Evolutionary conservation across 2,329 filamentous ascomycete genomes (phyloP).

Genomic region (Pestalotiopsis sp.): DNA sequence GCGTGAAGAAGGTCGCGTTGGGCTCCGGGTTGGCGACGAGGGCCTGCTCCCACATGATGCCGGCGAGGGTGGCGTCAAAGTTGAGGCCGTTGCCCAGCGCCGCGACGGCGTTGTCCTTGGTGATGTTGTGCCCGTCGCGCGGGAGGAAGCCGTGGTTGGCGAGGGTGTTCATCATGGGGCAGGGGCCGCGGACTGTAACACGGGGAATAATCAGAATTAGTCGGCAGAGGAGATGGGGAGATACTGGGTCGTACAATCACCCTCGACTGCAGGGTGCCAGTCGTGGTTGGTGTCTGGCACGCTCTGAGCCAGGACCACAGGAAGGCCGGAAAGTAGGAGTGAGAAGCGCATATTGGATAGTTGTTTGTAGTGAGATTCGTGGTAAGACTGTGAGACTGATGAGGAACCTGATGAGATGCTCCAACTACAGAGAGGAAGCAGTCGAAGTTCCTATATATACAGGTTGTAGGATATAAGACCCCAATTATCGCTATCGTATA

Average conservation of each 20-base stretch:
- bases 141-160: slow-evolving; percentile 50
- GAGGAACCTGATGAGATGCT: neutral
- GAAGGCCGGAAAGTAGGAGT: neutral
- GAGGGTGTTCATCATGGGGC: slow-evolving; percentile 51
- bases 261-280: neutral
- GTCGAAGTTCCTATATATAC: no score
- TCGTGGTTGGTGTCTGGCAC: neutral
- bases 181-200: slow-evolving; percentile 39
- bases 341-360: neutral
- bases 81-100: slow-evolving; percentile 42
- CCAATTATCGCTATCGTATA: no score
- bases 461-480: neutral
- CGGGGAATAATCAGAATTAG: neutral
- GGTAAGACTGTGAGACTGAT: neutral
- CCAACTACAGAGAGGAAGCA: no score
- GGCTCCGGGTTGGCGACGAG: slow-evolving; percentile 40
- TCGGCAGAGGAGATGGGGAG: neutral
- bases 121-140: slow-evolving; percentile 43
- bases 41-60: slow-evolving; percentile 44
- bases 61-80: slow-evolving; percentile 40
- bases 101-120: slow-evolving; percentile 35
- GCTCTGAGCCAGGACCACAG: neutral
- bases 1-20: slow-evolving; percentile 42
- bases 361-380: neutral
- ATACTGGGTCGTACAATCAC: neutral